Conservation (phyloP, 2,329 filamentous ascomycete species). For the Tricladium varicosporioides region DNA sequence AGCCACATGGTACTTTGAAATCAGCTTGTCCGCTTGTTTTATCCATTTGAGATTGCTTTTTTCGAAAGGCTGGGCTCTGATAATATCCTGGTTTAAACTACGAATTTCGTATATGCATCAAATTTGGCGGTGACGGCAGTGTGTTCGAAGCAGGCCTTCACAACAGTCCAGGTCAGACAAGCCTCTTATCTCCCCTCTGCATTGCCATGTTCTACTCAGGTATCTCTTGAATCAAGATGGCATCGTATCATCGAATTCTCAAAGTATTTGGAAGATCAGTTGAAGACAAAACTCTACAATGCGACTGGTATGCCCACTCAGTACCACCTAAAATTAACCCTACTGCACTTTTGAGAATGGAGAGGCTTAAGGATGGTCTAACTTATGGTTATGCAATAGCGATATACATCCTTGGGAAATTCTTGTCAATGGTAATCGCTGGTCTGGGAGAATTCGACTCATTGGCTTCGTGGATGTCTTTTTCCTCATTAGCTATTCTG, state of each 20-base stretch:
- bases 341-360: not conserved
- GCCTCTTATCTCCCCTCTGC: not conserved
- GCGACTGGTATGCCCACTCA: conserved; percentile 29
- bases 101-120: conserved; percentile 1
- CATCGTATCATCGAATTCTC: conserved; percentile 36
- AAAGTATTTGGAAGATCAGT: conserved; percentile 34
- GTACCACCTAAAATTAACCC: not conserved
- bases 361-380: not conserved
- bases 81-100: not conserved
- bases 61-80: not conserved
- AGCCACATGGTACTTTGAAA: not conserved
- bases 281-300: conserved; percentile 33
- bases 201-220: not conserved
- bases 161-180: not conserved
- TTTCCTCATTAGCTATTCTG: conserved; percentile 36
- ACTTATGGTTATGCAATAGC: conserved; percentile 15
- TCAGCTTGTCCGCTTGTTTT: not conserved
- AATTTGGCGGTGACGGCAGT: not conserved
- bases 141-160: conserved; percentile 2
- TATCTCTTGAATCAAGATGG: conserved; percentile 23
- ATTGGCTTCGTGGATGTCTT: conserved; percentile 37
- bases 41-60: not conserved
- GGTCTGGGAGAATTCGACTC: conserved; percentile 35
- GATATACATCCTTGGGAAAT: conserved; percentile 38
- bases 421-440: conserved; percentile 32